phyloP scores from a whole-genome alignment of 441 rosid species.

The Erodium chrysanthum region DNA sequence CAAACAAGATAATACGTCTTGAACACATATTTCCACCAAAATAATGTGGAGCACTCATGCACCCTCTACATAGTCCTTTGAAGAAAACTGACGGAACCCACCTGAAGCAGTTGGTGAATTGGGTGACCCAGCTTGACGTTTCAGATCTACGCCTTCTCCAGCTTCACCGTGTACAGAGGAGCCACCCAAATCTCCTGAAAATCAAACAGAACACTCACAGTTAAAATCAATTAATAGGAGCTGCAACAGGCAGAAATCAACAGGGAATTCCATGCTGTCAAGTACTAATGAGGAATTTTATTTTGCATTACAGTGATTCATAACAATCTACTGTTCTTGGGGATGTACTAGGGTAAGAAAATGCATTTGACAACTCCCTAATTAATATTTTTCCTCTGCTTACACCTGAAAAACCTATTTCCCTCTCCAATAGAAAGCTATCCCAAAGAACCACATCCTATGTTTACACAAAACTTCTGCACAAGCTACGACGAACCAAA shows the following conservation, averaged over 20 bases:
- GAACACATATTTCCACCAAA: slow-evolving; percentile 52
- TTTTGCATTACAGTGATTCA: not conserved
- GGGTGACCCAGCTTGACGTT: slow-evolving; percentile 65
- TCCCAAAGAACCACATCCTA: too few species aligned
- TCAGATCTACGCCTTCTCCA: slow-evolving; percentile 41
- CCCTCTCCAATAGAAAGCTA: too few species aligned
- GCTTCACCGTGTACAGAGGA: slow-evolving; percentile 52
- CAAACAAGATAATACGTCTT: slow-evolving; percentile 52
- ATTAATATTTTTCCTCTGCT: not conserved
- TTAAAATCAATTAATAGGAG: not conserved
- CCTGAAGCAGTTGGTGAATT: slow-evolving; percentile 96
- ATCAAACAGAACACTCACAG: slow-evolving; percentile 4
- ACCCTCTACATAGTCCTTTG: slow-evolving; percentile 73
- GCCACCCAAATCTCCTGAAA: slow-evolving; percentile 89
- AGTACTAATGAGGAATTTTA: not conserved
- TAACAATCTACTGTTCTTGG: not conserved
- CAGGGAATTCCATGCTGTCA: not conserved
- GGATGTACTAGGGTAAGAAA: not conserved
- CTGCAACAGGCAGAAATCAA: not conserved
- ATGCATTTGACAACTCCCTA: not conserved
- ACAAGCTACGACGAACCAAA: too few species aligned
- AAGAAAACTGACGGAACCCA: slow-evolving; percentile 97
- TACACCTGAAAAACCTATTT: not conserved
- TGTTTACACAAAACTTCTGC: too few species aligned
- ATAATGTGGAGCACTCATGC: slow-evolving; percentile 46